Conservation (phyloP, 208 protist species). For the Naegleria lovaniensis region DNA sequence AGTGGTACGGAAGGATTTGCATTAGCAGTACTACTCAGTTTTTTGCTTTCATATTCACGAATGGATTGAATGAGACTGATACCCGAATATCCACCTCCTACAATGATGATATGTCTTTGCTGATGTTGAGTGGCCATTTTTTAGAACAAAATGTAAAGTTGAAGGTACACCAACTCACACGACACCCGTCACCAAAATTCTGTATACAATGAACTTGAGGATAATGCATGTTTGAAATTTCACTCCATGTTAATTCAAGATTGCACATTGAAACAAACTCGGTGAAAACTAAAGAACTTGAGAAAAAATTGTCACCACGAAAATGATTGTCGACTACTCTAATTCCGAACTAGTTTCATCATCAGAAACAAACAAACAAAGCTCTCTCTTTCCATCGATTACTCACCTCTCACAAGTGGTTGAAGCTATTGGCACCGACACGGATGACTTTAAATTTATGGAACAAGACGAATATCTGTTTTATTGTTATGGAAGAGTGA, state of each 20-base stretch:
- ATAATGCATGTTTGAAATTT: too few relatives aligned
- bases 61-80: not conserved
- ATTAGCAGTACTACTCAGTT: not conserved
- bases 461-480: not conserved
- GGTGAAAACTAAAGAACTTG: too few relatives aligned
- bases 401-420: not conserved
- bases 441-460: not conserved
- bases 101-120: not conserved
- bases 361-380: not conserved
- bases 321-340: too few relatives aligned
- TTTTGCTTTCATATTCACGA: not conserved
- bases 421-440: not conserved
- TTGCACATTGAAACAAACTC: too few relatives aligned
- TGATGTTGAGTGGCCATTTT: not conserved
- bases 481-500: not conserved
- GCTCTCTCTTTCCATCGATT: not conserved
- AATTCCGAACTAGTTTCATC: too few relatives aligned
- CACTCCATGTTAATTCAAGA: too few relatives aligned
- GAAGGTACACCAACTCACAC: too few relatives aligned
- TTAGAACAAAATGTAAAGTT: too few relatives aligned
- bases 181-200: too few relatives aligned
- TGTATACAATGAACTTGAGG: too few relatives aligned
- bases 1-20: not conserved
- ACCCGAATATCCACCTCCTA: constrained; percentile 2
- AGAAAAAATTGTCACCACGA: too few relatives aligned